Percentiles rank a stretch among this genome's conserved stretches.
phyloP scores from a whole-genome alignment of 1,284 basidiomycete genomes.

The Leccinum angustisporum region DNA sequence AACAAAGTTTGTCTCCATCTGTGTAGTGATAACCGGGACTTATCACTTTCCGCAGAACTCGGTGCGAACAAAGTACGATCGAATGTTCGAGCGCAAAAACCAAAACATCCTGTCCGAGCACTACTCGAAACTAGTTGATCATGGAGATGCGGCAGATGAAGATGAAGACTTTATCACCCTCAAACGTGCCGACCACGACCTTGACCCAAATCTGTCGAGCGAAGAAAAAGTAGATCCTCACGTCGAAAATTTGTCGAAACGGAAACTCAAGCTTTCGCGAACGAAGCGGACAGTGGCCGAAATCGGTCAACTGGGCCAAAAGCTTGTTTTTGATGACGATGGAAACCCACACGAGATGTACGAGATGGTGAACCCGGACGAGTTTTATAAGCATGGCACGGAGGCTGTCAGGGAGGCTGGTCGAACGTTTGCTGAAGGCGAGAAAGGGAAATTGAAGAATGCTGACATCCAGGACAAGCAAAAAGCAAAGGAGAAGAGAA shows the following conservation, averaged over 20 bases:
- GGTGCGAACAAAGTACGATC: slow-evolving; percentile 94
- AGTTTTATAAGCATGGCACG: slow-evolving; percentile 58
- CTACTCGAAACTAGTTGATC: slow-evolving; percentile 87
- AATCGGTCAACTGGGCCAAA: slow-evolving; percentile 61
- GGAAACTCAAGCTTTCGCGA: slow-evolving; percentile 66
- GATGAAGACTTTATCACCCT: slow-evolving; percentile 92
- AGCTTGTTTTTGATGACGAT: slow-evolving; percentile 84
- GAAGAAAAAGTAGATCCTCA: slow-evolving; percentile 35
- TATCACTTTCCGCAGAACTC: slow-evolving; percentile 25
- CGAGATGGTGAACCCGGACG: slow-evolving; percentile 73
- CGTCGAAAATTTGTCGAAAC: slow-evolving; percentile 50
- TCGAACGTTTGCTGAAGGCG: slow-evolving; percentile 67
- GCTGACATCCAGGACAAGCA: slow-evolving; percentile 78
- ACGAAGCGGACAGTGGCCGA: slow-evolving; percentile 79
- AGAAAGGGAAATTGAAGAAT: slow-evolving; percentile 68
- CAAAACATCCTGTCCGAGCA: slow-evolving; percentile 92
- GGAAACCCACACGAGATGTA: slow-evolving; percentile 80
- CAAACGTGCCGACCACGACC: slow-evolving; percentile 86
- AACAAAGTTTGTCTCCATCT: slow-evolving; percentile 33
- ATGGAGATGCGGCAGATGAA: slow-evolving; percentile 50
- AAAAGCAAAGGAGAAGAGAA: slow-evolving; percentile 84
- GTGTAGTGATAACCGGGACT: neutral
- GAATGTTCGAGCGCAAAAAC: slow-evolving; percentile 97
- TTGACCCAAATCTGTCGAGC: slow-evolving; percentile 56
- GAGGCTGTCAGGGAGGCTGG: slow-evolving; percentile 70